These are phyloP conservation scores for Mycena chlorophos DNA, from an alignment of 768 basidiomycete species.

Conservation along the genomic window DNA sequence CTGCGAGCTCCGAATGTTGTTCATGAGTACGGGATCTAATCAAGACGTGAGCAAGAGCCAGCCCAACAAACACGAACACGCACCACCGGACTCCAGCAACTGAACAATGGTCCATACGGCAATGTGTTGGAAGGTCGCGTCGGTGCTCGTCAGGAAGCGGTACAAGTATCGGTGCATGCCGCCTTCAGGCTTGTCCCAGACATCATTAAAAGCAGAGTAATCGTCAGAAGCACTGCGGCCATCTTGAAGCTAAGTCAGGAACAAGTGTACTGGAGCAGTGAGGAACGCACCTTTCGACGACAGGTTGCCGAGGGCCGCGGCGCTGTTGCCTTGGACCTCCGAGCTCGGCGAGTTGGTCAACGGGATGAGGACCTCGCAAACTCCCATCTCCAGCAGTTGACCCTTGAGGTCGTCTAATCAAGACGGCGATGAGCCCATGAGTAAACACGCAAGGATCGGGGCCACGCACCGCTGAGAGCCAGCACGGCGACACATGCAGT, in stretches of 20 bases:
- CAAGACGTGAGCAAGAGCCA: conserved; percentile 4
- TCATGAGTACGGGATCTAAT: conserved; percentile 82
- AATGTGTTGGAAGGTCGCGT: conserved; percentile 99
- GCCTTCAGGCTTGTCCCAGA: conserved; percentile 97
- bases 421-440: conserved; percentile 7
- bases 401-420: conserved; percentile 94
- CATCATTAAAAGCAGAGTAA: conserved; percentile 95
- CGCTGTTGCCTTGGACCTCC: conserved; percentile 98
- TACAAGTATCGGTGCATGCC: conserved; percentile 95
- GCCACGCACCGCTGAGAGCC: conserved; percentile 83
- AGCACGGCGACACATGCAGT: conserved; percentile 97
- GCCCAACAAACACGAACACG: conserved; percentile 14
- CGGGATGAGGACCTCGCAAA: conserved; percentile 96
- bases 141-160: conserved; percentile 88
- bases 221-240: conserved; percentile 78
- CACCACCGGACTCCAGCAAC: conserved; percentile 92
- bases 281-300: conserved; percentile 76
- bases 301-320: conserved; percentile 94
- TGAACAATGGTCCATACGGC: conserved; percentile 99
- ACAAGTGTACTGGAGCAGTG: neutral
- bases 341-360: conserved; percentile 94
- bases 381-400: conserved; percentile 95
- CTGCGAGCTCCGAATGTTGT: conserved; percentile 83
- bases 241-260: conserved; percentile 45
- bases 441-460: neutral